These are phyloP conservation scores for Silene latifolia DNA, from an alignment of 148 eudicot species.

Conservation along the genomic window DNA sequence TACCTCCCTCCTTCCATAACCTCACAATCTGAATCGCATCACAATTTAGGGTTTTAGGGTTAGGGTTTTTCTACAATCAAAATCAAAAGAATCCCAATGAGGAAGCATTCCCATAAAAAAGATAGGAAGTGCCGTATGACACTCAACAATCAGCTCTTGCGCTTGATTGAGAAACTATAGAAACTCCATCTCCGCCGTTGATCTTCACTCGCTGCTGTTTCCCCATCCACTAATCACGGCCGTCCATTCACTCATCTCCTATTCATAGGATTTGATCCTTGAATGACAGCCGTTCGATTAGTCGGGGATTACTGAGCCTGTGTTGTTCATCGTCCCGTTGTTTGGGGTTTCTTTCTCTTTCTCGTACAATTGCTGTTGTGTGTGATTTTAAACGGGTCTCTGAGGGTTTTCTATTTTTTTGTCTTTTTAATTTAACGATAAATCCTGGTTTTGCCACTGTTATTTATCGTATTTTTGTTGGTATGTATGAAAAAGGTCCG, in stretches of 20 bases:
- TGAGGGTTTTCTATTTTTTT: slow-evolving; percentile 42
- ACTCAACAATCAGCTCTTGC: slow-evolving; percentile 26
- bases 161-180: slow-evolving; percentile 16
- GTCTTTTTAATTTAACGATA: too few relatives aligned
- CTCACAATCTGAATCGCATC: too few relatives aligned
- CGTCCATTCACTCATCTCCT: neutral
- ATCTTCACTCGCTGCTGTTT: neutral
- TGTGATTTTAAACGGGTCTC: slow-evolving; percentile 71
- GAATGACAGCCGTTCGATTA: slow-evolving; percentile 19
- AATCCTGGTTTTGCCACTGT: too few relatives aligned
- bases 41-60: too few relatives aligned
- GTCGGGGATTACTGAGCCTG: slow-evolving; percentile 31
- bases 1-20: too few relatives aligned
- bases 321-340: neutral
- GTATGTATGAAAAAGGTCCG: too few relatives aligned
- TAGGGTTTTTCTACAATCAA: too few relatives aligned
- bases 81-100: slow-evolving; percentile 32
- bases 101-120: slow-evolving; percentile 57
- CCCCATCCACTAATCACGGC: slow-evolving; percentile 15
- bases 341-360: slow-evolving; percentile 8
- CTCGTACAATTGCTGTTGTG: slow-evolving; percentile 42
- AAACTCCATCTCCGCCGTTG: slow-evolving; percentile 12
- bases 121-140: slow-evolving; percentile 98
- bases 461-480: too few relatives aligned
- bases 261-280: too few relatives aligned